Base-by-base conservation (phyloP, 1,284 basidiomycete genomes). In the Cryptococcus sp. region DNA sequence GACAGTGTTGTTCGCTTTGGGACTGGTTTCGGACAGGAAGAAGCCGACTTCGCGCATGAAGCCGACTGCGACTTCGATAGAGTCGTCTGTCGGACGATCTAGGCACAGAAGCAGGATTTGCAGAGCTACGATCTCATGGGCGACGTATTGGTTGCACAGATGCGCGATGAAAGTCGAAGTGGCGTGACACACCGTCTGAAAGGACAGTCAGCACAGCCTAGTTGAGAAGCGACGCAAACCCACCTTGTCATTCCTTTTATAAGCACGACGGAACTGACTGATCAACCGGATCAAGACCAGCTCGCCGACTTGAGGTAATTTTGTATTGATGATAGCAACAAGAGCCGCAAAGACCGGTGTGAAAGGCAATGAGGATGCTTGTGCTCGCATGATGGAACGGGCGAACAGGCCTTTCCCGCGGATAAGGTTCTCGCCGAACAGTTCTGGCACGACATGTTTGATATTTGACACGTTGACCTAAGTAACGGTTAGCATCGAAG, bases 21-120 rank as follows among this genome's bases (percentile, higher is more conserved):
- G 92, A 3, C 91, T 90, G 77, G 93, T 91, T 81, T 99, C 95
- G 0, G 88, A 82, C 5, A 99, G 85, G 83, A 93, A 98, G 0
- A 93, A 89, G 57, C 96, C 96, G 45, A 96, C 93, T 83, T 99
- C 95, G 38, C 93, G 89, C 83, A 91, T 96, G 79, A 99, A 95
- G 6, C 92, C 91, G 47, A 98, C 94, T 0, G 95, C 94, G 66
- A 99, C 93, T 81, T 99, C 95, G 67, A 99, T 95, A 3, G 91
- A 93, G 79, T 98, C 96, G 72, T 98, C 94, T 0, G 96, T 97
- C 0, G 96, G 95, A 20, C 90, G 87, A 74, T 97, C 93, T 17
- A 99, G 87, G 15, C 98, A 86, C 16, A 99, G 85, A 25, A 98
- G 87, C 31, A 99, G 87, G 64, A 98, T 93, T 80, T 98, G 90